Evolutionary conservation across 306 rosid species (phyloP).

Genomic region (Prunus padus): DNA sequence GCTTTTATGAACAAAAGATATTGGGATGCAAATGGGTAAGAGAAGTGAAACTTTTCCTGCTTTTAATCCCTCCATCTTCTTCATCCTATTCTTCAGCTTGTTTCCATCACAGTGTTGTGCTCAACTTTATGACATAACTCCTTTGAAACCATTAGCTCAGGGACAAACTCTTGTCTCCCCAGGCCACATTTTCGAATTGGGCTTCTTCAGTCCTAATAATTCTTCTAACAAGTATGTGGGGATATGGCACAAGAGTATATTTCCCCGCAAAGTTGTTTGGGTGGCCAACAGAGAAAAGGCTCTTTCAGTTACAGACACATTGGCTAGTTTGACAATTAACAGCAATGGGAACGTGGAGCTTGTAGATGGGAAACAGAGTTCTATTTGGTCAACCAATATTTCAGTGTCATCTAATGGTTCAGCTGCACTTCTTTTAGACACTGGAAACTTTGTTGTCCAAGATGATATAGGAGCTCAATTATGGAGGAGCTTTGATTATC

Average conservation of each 20-base stretch:
- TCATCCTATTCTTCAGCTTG: neutral
- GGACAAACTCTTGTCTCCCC: constrained; percentile 19
- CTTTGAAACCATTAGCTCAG: neutral
- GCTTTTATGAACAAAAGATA: no score
- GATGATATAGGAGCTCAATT: neutral
- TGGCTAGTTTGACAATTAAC: constrained; percentile 7
- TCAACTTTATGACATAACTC: constrained; percentile 20
- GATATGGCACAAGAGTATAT: constrained; percentile 32
- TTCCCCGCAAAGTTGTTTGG: constrained; percentile 17
- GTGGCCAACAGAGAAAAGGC: neutral
- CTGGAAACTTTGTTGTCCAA: constrained; percentile 25
- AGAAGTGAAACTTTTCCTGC: neutral
- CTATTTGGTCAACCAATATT: constrained; percentile 32
- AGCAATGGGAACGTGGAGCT: constrained; percentile 33
- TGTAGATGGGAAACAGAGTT: constrained; percentile 16
- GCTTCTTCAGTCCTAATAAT: constrained; percentile 45
- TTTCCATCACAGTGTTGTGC: neutral
- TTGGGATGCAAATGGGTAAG: neutral
- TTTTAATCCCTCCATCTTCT: neutral
- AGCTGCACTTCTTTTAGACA: constrained; percentile 31
- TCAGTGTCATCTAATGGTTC: constrained; percentile 5
- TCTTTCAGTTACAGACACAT: neutral
- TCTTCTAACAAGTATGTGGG: constrained; percentile 37
- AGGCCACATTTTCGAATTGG: constrained; percentile 28
- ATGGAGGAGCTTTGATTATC: constrained; percentile 52